Evolutionary conservation across 1,139 yeast species (phyloP).

Genomic region (Meyerozyma smithsonii): DNA sequence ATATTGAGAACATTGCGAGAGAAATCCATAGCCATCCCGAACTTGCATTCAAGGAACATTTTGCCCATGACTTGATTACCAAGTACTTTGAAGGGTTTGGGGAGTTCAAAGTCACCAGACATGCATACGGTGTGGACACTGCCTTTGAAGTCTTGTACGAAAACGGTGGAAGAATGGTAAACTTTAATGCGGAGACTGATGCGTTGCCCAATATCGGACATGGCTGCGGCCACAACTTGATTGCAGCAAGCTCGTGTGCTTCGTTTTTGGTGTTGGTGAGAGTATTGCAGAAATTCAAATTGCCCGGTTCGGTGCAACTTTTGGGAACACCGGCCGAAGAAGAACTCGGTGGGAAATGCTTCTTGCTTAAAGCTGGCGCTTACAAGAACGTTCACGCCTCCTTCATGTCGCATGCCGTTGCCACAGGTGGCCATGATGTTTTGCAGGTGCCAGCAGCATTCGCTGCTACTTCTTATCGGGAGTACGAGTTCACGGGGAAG

Average conservation of each 20-base stretch:
- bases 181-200: constrained; percentile 16
- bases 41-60: not conserved
- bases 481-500: constrained; percentile 13
- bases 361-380: constrained; percentile 17
- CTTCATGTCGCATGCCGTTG: constrained; percentile 3
- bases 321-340: constrained; percentile 23
- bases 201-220: constrained; percentile 20
- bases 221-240: constrained; percentile 22
- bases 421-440: not conserved
- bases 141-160: constrained; percentile 11
- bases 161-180: constrained; percentile 5
- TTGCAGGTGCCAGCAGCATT: constrained; percentile 6
- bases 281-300: constrained; percentile 12
- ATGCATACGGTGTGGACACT: constrained; percentile 13
- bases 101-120: constrained; percentile 9
- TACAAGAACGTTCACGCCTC: constrained; percentile 16
- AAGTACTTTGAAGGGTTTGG: not conserved
- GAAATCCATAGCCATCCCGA: not conserved
- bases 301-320: constrained; percentile 17
- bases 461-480: constrained; percentile 10
- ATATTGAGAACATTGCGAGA: not conserved
- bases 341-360: constrained; percentile 18
- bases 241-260: constrained; percentile 14
- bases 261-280: constrained; percentile 13
- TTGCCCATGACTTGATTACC: not conserved